Evolutionary conservation across 306 rosid species (phyloP), one percentile per base, ranked within the genome.

Genomic region (Glycyrrhiza uralensis): DNA sequence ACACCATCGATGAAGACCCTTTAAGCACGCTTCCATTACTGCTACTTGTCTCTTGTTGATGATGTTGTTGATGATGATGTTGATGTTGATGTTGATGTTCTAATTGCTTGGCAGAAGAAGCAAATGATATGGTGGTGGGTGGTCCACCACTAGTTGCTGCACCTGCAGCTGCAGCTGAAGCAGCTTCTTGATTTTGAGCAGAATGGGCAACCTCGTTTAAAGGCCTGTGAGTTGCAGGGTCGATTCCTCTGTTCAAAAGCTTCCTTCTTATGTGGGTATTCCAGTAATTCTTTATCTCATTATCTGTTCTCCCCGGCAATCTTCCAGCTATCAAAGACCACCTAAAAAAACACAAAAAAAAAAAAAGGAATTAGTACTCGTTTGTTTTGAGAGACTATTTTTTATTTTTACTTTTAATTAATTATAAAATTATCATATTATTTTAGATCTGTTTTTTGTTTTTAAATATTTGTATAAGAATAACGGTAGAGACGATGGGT

Each of bases 231-330:
- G 97, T 89, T 23, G 93, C 83, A 14, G 99, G 99, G 81, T 95
- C 99, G 24, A 95, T 89, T 60, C 99, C 99, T 75, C 96, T 85
- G 74, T 76, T 95, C 80, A 95, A 11, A 38, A 95, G 99, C 90
- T 95, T 95, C 77, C 99, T 88, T 70, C 97, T 85, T 66, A 95
- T 95, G 57, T 95, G 99, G 17, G 99, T 95, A 65, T 95, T 95
- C 99, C 99, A 95, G 45, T 95, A 95, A 12, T 95, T 95, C 87
- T 95, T 95, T 55, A 95, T 95, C 87, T 95, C 99, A 69, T 95
- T 95, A 76, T 94, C 99, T 4, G 99, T 94, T 86, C 99, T 82
- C 12, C 99, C 99, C 0, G 99, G 96, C 28, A 95, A 84, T 78
- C 99, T 86, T 15, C 95, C 99, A 0, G 99, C 99, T 15, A 95